A percentile compares a stretch with the other conserved stretches of the same genome.
Conservation (phyloP, 306 rosid genomes). For the Sicyos baderoa region DNA sequence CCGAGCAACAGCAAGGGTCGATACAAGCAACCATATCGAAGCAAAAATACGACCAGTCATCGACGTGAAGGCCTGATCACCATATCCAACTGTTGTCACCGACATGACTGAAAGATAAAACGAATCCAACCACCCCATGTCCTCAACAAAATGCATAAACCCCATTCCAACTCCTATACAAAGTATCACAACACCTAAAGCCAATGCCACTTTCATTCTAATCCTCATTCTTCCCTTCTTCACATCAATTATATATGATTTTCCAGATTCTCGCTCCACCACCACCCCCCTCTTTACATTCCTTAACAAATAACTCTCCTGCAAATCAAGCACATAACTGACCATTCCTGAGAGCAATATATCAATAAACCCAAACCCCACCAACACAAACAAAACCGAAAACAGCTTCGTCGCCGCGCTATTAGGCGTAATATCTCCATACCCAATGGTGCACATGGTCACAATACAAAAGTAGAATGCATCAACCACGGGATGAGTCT, state of each 20-base stretch:
- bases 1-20: constrained; percentile 86
- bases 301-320: constrained; percentile 63
- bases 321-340: constrained; percentile 81
- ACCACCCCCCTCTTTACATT: constrained; percentile 40
- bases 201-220: constrained; percentile 90
- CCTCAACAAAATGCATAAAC: constrained; percentile 82
- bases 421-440: constrained; percentile 82
- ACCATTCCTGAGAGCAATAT: constrained; percentile 90
- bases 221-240: constrained; percentile 99
- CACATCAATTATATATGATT: constrained; percentile 65
- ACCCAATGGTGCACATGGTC: constrained; percentile 95
- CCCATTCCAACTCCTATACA: constrained; percentile 74
- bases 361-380: constrained; percentile 89
- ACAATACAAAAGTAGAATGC: constrained; percentile 88
- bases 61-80: constrained; percentile 69
- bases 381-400: constrained; percentile 70
- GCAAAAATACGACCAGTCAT: constrained; percentile 78
- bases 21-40: constrained; percentile 85
- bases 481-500: constrained; percentile 84
- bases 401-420: constrained; percentile 67
- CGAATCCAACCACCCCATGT: constrained; percentile 79
- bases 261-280: constrained; percentile 32
- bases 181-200: constrained; percentile 77
- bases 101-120: constrained; percentile 97
- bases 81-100: constrained; percentile 91